These are phyloP conservation scores for Penicillium mononematosum DNA, from an alignment of 495 filamentous ascomycete genomes.

Conservation along the genomic window DNA sequence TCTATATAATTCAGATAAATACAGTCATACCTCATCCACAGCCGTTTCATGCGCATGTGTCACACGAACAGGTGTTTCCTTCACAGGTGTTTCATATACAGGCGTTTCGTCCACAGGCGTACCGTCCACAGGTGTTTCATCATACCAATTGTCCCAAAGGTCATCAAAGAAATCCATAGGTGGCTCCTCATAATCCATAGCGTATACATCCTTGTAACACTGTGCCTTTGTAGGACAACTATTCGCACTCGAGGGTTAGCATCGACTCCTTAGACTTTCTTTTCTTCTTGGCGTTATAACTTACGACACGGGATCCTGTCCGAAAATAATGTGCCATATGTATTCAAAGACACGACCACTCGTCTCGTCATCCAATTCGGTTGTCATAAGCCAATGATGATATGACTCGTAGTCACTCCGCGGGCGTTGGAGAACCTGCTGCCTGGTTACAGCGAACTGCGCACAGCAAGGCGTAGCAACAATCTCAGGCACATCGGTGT, in stretches of 20 bases:
- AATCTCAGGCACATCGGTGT: slow-evolving; percentile 41
- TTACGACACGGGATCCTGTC: slow-evolving; percentile 39
- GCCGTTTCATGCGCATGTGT: neutral
- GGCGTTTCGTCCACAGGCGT: neutral
- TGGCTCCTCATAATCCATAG: slow-evolving; percentile 18
- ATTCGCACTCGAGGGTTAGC: slow-evolving; percentile 7
- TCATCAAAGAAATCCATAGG: neutral
- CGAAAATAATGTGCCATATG: slow-evolving; percentile 68
- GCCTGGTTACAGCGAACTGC: slow-evolving; percentile 64
- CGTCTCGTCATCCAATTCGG: slow-evolving; percentile 53
- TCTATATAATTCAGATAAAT: slow-evolving; percentile 7
- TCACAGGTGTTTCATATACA: neutral
- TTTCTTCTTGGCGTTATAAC: slow-evolving; percentile 7
- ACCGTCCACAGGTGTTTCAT: neutral
- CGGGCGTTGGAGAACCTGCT: slow-evolving; percentile 49
- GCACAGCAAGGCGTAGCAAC: slow-evolving; percentile 62
- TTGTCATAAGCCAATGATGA: slow-evolving; percentile 60
- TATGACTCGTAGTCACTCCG: slow-evolving; percentile 54
- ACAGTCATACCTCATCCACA: slow-evolving; percentile 2
- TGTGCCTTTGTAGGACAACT: slow-evolving; percentile 35
- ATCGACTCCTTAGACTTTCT: neutral
- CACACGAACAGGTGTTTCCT: neutral
- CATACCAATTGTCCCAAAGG: slow-evolving; percentile 11
- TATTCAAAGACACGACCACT: slow-evolving; percentile 70
- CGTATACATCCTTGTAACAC: slow-evolving; percentile 37